Percentiles rank a stretch among this genome's conserved stretches.
phyloP scores from a whole-genome alignment of 768 basidiomycete species.

The Austroboletus eburneus region DNA sequence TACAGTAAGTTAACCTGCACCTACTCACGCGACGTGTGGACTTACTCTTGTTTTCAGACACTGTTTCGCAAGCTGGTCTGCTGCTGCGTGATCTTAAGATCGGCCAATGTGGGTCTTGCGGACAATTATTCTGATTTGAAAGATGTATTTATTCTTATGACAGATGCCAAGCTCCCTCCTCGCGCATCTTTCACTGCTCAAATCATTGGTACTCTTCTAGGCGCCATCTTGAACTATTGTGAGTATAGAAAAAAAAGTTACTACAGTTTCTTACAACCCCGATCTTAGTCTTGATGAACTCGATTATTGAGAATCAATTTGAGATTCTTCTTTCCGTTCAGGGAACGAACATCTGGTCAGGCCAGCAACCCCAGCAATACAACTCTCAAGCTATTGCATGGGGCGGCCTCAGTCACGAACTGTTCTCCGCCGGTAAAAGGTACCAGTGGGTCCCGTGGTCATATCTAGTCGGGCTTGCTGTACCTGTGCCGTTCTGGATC shows the following conservation, averaged over 20 bases:
- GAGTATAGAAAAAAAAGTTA: too few species aligned
- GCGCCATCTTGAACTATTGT: conserved; percentile 44
- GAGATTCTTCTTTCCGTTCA: conserved; percentile 51
- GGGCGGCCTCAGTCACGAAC: conserved; percentile 38
- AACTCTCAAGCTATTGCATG: conserved; percentile 36
- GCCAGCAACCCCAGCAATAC: conserved; percentile 29
- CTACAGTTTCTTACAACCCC: neutral
- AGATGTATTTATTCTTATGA: too few species aligned
- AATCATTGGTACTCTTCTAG: conserved; percentile 31
- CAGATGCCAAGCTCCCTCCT: conserved; percentile 56
- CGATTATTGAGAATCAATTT: conserved; percentile 48
- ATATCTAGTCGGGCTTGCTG: conserved; percentile 30
- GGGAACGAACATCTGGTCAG: conserved; percentile 41
- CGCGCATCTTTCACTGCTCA: conserved; percentile 63
- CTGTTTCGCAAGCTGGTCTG: conserved; percentile 45
- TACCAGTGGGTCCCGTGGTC: conserved; percentile 43
- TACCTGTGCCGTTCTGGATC: conserved; percentile 41
- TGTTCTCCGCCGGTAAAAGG: conserved; percentile 29
- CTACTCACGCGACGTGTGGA: neutral
- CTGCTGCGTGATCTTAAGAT: conserved; percentile 57
- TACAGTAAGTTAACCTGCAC: conserved; percentile 34
- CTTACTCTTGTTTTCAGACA: conserved; percentile 31
- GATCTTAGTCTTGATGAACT: conserved; percentile 47
- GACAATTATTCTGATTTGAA: neutral
- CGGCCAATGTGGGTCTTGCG: conserved; percentile 17